Evolutionary conservation across 257 asterid genomes (phyloP).

Genomic region (Penstemon davidsonii): DNA sequence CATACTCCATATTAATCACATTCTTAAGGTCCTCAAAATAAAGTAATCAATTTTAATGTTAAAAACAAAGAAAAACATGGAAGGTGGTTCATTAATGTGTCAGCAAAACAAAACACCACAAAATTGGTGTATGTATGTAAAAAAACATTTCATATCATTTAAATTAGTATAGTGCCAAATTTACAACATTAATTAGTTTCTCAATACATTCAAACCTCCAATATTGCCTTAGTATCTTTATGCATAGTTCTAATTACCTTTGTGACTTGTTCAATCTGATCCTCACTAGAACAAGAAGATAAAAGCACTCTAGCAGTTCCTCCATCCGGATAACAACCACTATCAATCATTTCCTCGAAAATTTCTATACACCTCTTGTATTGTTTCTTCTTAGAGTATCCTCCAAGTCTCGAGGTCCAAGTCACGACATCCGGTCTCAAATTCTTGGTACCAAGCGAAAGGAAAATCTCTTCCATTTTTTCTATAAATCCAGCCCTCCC

Average conservation of each 20-base stretch:
- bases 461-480: slow-evolving; percentile 72
- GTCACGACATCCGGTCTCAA: slow-evolving; percentile 66
- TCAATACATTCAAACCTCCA: slow-evolving; percentile 24
- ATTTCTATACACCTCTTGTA: slow-evolving; percentile 63
- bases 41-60: too few relatives aligned
- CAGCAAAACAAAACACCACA: too few relatives aligned
- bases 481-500: slow-evolving; percentile 71
- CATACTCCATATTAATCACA: too few relatives aligned
- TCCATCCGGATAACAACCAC: slow-evolving; percentile 79
- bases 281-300: slow-evolving; percentile 63
- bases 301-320: slow-evolving; percentile 76
- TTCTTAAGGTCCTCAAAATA: too few relatives aligned
- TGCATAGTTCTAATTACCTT: slow-evolving; percentile 71
- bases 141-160: too few relatives aligned
- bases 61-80: too few relatives aligned
- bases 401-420: slow-evolving; percentile 80
- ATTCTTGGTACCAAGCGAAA: slow-evolving; percentile 43
- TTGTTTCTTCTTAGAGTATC: slow-evolving; percentile 72
- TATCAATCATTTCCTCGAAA: slow-evolving; percentile 85
- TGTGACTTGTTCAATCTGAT: slow-evolving; percentile 75
- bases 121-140: too few relatives aligned
- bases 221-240: slow-evolving; percentile 26
- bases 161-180: too few relatives aligned
- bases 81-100: too few relatives aligned
- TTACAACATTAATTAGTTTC: too few relatives aligned